A percentile compares a stretch with the other conserved stretches of the same genome.
phyloP scores from a whole-genome alignment of 768 basidiomycete species.

The Collybiopsis luxurians region DNA sequence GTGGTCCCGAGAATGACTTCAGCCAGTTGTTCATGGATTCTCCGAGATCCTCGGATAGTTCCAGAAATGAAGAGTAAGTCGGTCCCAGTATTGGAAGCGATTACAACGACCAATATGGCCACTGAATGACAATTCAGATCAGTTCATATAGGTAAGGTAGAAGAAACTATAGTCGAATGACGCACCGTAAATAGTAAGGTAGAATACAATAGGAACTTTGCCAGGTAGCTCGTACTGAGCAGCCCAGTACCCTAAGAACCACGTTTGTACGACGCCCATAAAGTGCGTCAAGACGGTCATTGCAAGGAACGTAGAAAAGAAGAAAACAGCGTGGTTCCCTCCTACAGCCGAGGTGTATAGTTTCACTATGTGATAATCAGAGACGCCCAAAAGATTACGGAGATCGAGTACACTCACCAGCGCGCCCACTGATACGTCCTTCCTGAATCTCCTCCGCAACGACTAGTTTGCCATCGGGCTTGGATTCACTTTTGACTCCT shows the following conservation, averaged over 20 bases:
- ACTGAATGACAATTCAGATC: too few species aligned
- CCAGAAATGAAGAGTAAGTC: slow-evolving; percentile 26
- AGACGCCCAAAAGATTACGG: too few species aligned
- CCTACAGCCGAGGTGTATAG: slow-evolving; percentile 15
- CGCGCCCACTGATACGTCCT: slow-evolving; percentile 42
- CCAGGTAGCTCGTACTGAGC: slow-evolving; percentile 17
- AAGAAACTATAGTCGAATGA: too few species aligned
- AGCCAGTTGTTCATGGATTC: slow-evolving; percentile 40
- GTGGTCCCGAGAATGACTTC: slow-evolving; percentile 58
- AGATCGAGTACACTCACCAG: too few species aligned
- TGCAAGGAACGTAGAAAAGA: slow-evolving; percentile 12
- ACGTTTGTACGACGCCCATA: slow-evolving; percentile 13
- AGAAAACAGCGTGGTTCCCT: slow-evolving; percentile 11
- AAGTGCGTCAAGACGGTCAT: slow-evolving; percentile 18
- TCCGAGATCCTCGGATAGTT: slow-evolving; percentile 39
- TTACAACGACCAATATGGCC: slow-evolving; percentile 12
- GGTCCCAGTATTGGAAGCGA: slow-evolving; percentile 29
- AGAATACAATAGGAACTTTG: slow-evolving; percentile 16
- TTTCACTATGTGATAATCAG: too few species aligned
- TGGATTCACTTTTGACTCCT: slow-evolving; percentile 8
- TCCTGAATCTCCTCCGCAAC: slow-evolving; percentile 42
- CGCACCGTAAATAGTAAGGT: slow-evolving; percentile 10
- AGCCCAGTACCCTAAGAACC: slow-evolving; percentile 17
- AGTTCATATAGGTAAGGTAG: too few species aligned
- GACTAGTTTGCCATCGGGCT: slow-evolving; percentile 40